Evolutionary conservation across 1,284 basidiomycete species (phyloP).

Genomic region (Naganishia albida): DNA sequence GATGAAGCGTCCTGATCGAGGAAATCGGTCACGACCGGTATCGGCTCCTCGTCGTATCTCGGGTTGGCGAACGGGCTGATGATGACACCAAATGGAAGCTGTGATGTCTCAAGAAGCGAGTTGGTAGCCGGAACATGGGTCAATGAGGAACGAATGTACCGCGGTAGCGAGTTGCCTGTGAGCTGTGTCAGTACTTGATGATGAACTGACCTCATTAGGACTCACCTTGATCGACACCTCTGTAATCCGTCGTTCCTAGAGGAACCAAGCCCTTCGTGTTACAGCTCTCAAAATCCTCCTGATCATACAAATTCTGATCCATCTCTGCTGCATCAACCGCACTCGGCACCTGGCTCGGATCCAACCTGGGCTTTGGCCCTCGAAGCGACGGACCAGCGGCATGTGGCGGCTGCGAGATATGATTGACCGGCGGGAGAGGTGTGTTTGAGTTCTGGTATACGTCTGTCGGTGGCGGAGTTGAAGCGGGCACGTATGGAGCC

Average conservation of each 20-base stretch:
- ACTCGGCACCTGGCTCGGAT: conserved; percentile 87
- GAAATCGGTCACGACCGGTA: conserved; percentile 69
- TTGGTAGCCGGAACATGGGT: conserved; percentile 76
- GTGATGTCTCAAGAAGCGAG: conserved; percentile 76
- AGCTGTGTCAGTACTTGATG: too few relatives aligned
- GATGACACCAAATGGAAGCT: conserved; percentile 79
- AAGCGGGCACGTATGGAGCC: conserved; percentile 24
- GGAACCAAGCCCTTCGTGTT: conserved; percentile 73
- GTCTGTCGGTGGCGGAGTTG: conserved; percentile 28
- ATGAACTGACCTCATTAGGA: too few relatives aligned
- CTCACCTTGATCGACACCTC: conserved; percentile 88
- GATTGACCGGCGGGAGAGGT: conserved; percentile 39
- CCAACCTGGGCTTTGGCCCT: conserved; percentile 75
- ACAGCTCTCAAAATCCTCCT: conserved; percentile 73
- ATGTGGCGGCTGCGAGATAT: conserved; percentile 77
- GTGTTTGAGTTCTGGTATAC: conserved; percentile 31
- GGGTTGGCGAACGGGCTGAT: conserved; percentile 89
- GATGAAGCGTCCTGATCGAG: conserved; percentile 20
- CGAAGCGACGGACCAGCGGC: conserved; percentile 69
- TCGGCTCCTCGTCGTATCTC: conserved; percentile 73
- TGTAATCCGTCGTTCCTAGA: conserved; percentile 80
- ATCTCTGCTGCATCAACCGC: conserved; percentile 79
- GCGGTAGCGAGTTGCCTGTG: conserved; percentile 68
- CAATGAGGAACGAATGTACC: conserved; percentile 67
- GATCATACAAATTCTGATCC: conserved; percentile 81